Evolutionary conservation across 345 rosid species (phyloP).

Genomic region (Pugionium dolabratum): DNA sequence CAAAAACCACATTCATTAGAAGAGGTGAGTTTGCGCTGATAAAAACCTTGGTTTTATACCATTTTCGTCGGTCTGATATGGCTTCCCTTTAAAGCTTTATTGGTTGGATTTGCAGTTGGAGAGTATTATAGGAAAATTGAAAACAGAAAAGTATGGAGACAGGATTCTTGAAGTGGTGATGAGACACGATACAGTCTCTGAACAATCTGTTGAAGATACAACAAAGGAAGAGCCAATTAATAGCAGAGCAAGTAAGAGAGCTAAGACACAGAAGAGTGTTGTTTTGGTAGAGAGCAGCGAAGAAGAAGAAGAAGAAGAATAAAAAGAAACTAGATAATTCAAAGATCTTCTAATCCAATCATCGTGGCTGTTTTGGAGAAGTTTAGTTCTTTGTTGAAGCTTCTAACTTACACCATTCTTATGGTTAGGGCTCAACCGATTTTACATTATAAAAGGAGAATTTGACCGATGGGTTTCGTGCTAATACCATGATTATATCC

Average conservation of each 20-base stretch:
- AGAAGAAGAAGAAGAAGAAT: conserved; percentile 52
- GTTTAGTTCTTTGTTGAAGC: neutral
- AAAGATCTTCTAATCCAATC: neutral
- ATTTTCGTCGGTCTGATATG: neutral
- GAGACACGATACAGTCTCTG: conserved; percentile 34
- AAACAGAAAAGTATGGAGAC: conserved; percentile 71
- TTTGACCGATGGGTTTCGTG: neutral
- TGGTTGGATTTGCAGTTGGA: conserved; percentile 64
- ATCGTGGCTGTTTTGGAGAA: neutral
- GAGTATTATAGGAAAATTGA: conserved; percentile 77
- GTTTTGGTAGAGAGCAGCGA: conserved; percentile 62
- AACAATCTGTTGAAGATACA: conserved; percentile 29
- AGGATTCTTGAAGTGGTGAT: conserved; percentile 68
- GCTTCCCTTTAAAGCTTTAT: conserved; percentile 14
- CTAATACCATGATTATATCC: neutral
- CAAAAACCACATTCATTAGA: conserved; percentile 57
- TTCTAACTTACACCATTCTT: neutral
- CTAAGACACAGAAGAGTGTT: conserved; percentile 52
- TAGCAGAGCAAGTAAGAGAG: conserved; percentile 54
- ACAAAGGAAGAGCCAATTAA: conserved; percentile 45
- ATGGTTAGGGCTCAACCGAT: neutral
- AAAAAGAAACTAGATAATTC: conserved; percentile 43
- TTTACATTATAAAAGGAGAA: neutral
- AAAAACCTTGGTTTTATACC: neutral
- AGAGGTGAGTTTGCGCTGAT: conserved; percentile 51